Evolutionary conservation across 73 alveolate genomes (phyloP).

Genomic region (Uronychia setigera): DNA sequence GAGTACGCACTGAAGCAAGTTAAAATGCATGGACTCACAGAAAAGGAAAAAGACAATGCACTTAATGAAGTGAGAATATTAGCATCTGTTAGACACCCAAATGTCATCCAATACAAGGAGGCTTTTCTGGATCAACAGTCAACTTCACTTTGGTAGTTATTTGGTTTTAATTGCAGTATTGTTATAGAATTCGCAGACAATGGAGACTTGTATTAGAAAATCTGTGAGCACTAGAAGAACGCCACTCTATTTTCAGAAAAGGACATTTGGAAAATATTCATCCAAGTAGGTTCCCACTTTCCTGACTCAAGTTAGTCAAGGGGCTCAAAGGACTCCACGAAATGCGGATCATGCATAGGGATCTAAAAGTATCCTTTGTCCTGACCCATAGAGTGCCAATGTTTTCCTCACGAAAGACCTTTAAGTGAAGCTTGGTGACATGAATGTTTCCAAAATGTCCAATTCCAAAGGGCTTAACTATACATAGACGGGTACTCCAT

Average conservation of each 20-base stretch:
- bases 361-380: no score
- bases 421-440: constrained; percentile 83
- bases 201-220: constrained; percentile 76
- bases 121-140: no score
- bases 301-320: no score
- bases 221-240: constrained; percentile 64
- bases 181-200: constrained; percentile 86
- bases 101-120: no score
- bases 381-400: no score
- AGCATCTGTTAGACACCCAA: no score
- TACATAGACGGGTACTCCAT: constrained; percentile 79
- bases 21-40: constrained; percentile 45
- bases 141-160: no score
- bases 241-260: constrained; percentile 68
- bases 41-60: constrained; percentile 66
- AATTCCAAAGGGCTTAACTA: constrained; percentile 65
- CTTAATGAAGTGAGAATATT: constrained; percentile 62
- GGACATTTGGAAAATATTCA: constrained; percentile 72
- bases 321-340: constrained; percentile 73
- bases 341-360: constrained; percentile 35
- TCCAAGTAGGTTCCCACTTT: no score
- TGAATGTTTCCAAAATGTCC: constrained; percentile 84
- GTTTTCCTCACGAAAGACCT: constrained; percentile 72
- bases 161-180: no score
- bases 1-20: constrained; percentile 65